These are phyloP conservation scores for Tricholoma furcatifolium DNA, from an alignment of 768 basidiomycete species.

Conservation along the genomic window DNA sequence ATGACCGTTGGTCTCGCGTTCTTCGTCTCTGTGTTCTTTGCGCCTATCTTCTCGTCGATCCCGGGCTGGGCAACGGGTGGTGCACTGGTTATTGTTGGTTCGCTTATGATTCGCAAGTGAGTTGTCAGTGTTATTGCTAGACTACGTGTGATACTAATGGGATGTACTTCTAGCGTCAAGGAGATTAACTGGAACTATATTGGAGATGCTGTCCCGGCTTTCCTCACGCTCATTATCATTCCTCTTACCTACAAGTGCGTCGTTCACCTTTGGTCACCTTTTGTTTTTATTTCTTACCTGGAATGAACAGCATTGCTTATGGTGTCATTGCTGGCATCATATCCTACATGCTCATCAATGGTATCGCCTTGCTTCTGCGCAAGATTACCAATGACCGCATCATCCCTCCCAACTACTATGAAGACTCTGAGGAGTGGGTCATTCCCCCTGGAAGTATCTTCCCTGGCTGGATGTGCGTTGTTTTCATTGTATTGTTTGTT, in stretches of 20 bases:
- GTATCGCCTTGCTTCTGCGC: constrained; percentile 55
- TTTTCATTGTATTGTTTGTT: background rate
- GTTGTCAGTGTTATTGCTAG: constrained; percentile 19
- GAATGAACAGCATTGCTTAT: constrained; percentile 68
- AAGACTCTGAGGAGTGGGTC: constrained; percentile 65
- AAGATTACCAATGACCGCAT: constrained; percentile 59
- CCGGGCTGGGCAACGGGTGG: constrained; percentile 88
- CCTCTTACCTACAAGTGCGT: constrained; percentile 74
- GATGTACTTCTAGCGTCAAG: constrained; percentile 47
- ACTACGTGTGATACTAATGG: background rate
- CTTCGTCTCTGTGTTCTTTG: constrained; percentile 84
- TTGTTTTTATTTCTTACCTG: background rate
- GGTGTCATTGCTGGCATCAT: constrained; percentile 81
- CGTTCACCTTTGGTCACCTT: constrained; percentile 2
- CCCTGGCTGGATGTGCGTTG: constrained; percentile 65
- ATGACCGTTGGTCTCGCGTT: constrained; percentile 72
- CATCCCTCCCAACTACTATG: constrained; percentile 62
- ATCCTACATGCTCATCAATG: constrained; percentile 73
- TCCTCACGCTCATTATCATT: constrained; percentile 78
- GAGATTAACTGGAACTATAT: constrained; percentile 91
- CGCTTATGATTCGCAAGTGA: constrained; percentile 83
- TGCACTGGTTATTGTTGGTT: constrained; percentile 83
- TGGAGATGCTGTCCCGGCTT: constrained; percentile 85
- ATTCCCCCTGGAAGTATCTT: constrained; percentile 70
- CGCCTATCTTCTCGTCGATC: constrained; percentile 86